A percentile compares a stretch with the other conserved stretches of the same genome.
Evolutionary conservation across 2,329 filamentous ascomycete genomes (phyloP).

Genomic region (Coniochaeta sp.): DNA sequence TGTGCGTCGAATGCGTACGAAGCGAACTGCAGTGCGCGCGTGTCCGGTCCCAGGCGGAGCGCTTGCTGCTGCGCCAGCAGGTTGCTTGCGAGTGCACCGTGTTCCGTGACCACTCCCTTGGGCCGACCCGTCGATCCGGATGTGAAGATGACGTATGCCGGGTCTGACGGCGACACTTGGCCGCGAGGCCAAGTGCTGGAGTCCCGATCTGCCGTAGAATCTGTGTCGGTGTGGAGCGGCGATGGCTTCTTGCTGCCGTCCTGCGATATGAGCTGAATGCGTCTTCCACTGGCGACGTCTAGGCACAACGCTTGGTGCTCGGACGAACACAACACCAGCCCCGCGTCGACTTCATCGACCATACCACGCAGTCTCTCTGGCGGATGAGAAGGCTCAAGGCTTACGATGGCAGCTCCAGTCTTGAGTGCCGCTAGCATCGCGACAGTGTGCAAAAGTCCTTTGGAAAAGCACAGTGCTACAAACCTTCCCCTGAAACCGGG

Average conservation of each 20-base stretch:
- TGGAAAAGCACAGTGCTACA: conserved; percentile 3
- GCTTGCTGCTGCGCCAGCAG: conserved; percentile 1
- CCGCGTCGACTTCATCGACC: conserved; percentile 6
- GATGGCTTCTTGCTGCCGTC: no score
- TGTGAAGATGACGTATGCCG: conserved; percentile 37
- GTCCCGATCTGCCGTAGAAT: no score
- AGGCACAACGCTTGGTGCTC: not conserved
- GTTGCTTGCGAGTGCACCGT: conserved; percentile 6
- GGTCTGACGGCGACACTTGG: not conserved
- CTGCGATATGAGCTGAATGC: not conserved
- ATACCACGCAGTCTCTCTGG: conserved; percentile 6
- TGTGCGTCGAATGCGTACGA: conserved; percentile 6
- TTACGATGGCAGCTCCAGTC: conserved; percentile 8
- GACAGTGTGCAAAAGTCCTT: conserved; percentile 4
- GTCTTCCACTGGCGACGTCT: not conserved
- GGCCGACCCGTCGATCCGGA: conserved; percentile 43
- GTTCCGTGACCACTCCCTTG: conserved; percentile 17
- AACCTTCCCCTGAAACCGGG: not conserved
- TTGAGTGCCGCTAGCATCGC: conserved; percentile 5
- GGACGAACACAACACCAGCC: not conserved
- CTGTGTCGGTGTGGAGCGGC: not conserved
- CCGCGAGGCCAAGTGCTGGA: not conserved
- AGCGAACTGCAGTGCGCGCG: conserved; percentile 7
- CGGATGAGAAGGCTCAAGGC: conserved; percentile 5
- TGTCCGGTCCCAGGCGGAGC: conserved; percentile 1